Percentiles rank a stretch among this genome's conserved stretches.
Conservation (phyloP, 2,329 filamentous ascomycete genomes). For the Paramyrothecium sp. region DNA sequence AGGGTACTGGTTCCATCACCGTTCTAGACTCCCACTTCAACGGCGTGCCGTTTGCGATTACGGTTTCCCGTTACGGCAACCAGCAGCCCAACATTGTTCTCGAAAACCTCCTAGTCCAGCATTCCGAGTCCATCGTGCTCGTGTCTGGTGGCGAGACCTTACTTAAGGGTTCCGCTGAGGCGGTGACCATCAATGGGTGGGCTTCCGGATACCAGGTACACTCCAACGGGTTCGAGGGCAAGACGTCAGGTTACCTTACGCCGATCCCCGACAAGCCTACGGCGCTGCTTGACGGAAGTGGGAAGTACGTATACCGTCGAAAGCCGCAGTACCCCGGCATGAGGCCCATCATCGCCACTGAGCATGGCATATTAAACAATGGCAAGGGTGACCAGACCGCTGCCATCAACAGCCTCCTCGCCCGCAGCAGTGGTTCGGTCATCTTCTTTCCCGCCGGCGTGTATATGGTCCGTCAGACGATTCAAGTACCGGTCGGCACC, state of each 20-base stretch:
- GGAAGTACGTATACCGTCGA: slow-evolving; percentile 16
- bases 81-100: slow-evolving; percentile 13
- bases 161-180: slow-evolving; percentile 7
- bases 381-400: slow-evolving; percentile 26
- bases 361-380: slow-evolving; percentile 31
- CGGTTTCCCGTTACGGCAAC: background rate
- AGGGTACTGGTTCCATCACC: slow-evolving; percentile 67
- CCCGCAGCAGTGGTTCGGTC: background rate
- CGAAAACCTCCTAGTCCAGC: slow-evolving; percentile 13
- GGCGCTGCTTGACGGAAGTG: slow-evolving; percentile 8
- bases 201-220: background rate
- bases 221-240: background rate
- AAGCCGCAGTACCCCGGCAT: slow-evolving; percentile 36
- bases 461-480: slow-evolving; percentile 19
- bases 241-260: too few relatives aligned
- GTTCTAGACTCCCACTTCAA: slow-evolving; percentile 57
- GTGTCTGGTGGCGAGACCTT: slow-evolving; percentile 11
- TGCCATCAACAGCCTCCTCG: slow-evolving; percentile 19
- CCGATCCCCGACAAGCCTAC: background rate
- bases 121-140: slow-evolving; percentile 11
- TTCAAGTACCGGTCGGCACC: slow-evolving; percentile 58
- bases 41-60: slow-evolving; percentile 11
- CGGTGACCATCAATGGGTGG: slow-evolving; percentile 4
- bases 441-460: slow-evolving; percentile 23
- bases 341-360: slow-evolving; percentile 38